These are phyloP conservation scores for Hyaloscypha hepaticicola DNA, from an alignment of 495 filamentous ascomycete genomes.

Conservation along the genomic window DNA sequence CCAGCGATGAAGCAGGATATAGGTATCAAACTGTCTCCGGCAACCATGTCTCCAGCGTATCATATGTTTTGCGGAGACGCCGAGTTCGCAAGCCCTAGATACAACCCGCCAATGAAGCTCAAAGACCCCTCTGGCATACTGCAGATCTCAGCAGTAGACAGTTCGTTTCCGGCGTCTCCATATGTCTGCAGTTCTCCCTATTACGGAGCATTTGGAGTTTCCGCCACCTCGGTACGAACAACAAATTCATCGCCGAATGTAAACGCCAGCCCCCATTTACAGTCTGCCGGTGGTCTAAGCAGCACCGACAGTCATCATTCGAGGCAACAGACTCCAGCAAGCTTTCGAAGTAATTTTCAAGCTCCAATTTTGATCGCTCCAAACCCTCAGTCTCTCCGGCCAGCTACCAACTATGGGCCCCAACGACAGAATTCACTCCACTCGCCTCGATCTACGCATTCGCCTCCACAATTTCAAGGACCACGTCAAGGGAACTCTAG, in stretches of 20 bases:
- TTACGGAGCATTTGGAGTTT: conserved; percentile 22
- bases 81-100: conserved; percentile 12
- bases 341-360: conserved; percentile 16
- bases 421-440: conserved; percentile 18
- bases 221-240: conserved; percentile 15
- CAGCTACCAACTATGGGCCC: conserved; percentile 5
- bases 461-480: conserved; percentile 1
- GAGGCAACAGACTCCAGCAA: conserved; percentile 9
- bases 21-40: conserved; percentile 24
- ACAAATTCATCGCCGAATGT: conserved; percentile 16
- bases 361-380: conserved; percentile 27
- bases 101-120: conserved; percentile 26
- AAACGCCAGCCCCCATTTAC: conserved; percentile 16
- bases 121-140: conserved; percentile 19
- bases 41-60: conserved; percentile 17
- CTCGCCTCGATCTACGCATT: conserved; percentile 4
- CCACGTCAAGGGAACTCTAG: neutral
- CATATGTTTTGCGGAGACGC: conserved; percentile 10
- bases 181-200: conserved; percentile 10
- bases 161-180: conserved; percentile 20
- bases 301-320: conserved; percentile 2
- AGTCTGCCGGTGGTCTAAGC: conserved; percentile 16
- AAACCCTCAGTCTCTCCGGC: conserved; percentile 13
- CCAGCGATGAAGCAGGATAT: conserved; percentile 5
- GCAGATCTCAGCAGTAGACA: conserved; percentile 16